A percentile compares a stretch with the other conserved stretches of the same genome.
Conservation (phyloP, 106 monocot species). For the Hemerocallis citrina region DNA sequence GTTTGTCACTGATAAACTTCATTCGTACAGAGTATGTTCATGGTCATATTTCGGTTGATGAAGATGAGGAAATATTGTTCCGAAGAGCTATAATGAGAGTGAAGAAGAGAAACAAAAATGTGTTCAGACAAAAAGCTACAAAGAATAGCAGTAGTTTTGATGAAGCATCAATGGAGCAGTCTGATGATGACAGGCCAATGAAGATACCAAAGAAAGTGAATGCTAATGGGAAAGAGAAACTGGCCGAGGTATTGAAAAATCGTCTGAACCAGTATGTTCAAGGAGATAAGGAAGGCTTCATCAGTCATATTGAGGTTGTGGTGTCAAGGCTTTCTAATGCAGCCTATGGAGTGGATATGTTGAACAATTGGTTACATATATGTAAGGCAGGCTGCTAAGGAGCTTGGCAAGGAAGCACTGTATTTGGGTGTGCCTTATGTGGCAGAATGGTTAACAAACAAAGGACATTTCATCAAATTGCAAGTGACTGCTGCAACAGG, state of each 20-base stretch:
- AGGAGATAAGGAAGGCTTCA: constrained; percentile 62
- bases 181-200: too few relatives aligned
- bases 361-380: constrained; percentile 94
- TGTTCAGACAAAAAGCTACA: constrained; percentile 84
- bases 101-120: too few relatives aligned
- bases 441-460: constrained; percentile 94
- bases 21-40: too few relatives aligned
- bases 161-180: too few relatives aligned
- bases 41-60: too few relatives aligned
- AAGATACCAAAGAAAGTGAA: too few relatives aligned
- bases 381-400: constrained; percentile 77
- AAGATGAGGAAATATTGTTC: too few relatives aligned
- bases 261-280: constrained; percentile 59
- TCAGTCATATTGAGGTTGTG: constrained; percentile 58
- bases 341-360: constrained; percentile 89
- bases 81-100: too few relatives aligned
- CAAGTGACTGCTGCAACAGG: constrained; percentile 93
- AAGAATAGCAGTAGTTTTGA: too few relatives aligned
- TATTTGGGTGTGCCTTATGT: constrained; percentile 84
- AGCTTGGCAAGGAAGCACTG: constrained; percentile 83
- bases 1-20: too few relatives aligned
- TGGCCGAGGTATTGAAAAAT: constrained; percentile 59
- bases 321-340: constrained; percentile 75
- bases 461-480: constrained; percentile 84
- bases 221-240: too few relatives aligned